phyloP scores from a whole-genome alignment of 2,329 filamentous ascomycete genomes.

The Aaosphaeria pasadenensis region DNA sequence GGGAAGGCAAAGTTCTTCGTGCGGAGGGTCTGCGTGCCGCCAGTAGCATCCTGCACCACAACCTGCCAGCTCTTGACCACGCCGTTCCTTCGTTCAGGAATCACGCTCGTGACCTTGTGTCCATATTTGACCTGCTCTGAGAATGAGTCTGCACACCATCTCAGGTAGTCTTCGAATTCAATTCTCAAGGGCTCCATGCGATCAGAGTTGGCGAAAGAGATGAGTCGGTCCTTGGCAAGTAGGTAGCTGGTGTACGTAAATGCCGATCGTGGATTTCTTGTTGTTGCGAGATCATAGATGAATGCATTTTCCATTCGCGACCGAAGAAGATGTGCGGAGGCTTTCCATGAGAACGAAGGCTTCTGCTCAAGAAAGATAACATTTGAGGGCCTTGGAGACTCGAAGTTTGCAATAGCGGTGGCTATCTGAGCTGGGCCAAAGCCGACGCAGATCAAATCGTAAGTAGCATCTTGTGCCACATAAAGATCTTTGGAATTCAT shows the following conservation, averaged over 20 bases:
- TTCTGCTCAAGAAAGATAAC: slow-evolving; percentile 33
- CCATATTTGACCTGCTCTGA: slow-evolving; percentile 27
- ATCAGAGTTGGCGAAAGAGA: slow-evolving; percentile 37
- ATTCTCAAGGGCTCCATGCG: slow-evolving; percentile 34
- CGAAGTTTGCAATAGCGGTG: slow-evolving; percentile 34
- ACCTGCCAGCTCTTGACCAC: slow-evolving; percentile 25
- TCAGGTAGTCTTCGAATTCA: slow-evolving; percentile 39
- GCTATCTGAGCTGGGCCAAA: slow-evolving; percentile 35
- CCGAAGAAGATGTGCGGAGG: slow-evolving; percentile 21
- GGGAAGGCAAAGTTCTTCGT: slow-evolving; percentile 21
- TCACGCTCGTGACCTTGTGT: slow-evolving; percentile 28
- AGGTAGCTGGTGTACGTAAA: slow-evolving; percentile 37
- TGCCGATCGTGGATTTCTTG: slow-evolving; percentile 32
- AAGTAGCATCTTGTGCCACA: slow-evolving; percentile 7
- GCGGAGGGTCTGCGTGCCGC: slow-evolving; percentile 20
- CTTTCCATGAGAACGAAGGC: slow-evolving; percentile 31
- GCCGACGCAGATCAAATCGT: slow-evolving; percentile 34
- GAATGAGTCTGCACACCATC: slow-evolving; percentile 34
- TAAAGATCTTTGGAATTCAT: too few relatives aligned
- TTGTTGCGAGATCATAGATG: slow-evolving; percentile 34
- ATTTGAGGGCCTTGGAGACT: slow-evolving; percentile 21
- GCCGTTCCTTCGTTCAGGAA: slow-evolving; percentile 18
- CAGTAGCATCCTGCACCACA: slow-evolving; percentile 20
- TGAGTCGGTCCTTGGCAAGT: slow-evolving; percentile 24
- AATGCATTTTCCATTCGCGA: slow-evolving; percentile 35